Conservation (phyloP, 768 basidiomycete species). For the Suillus decipiens region DNA sequence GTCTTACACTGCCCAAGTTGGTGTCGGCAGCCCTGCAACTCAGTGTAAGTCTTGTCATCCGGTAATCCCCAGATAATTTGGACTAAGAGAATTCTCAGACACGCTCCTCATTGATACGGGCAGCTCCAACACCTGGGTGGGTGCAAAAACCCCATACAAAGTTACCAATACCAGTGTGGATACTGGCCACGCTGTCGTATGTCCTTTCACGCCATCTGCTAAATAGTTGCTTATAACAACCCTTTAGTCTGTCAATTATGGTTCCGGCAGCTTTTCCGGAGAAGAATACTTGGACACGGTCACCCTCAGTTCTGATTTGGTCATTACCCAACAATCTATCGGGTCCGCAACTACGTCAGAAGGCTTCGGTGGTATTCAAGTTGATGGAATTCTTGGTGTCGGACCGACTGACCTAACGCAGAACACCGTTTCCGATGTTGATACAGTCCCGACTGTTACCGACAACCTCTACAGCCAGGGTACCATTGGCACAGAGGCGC, state of each 20-base stretch:
- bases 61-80: background rate
- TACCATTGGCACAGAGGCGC: conserved; percentile 27
- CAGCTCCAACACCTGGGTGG: conserved; percentile 35
- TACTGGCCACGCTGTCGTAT: conserved; percentile 23
- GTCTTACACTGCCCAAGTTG: conserved; percentile 30
- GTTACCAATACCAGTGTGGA: conserved; percentile 18
- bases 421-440: conserved; percentile 18
- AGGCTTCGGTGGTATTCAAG: no score
- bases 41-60: conserved; percentile 23
- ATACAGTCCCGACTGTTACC: conserved; percentile 31
- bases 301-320: conserved; percentile 14
- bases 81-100: conserved; percentile 18
- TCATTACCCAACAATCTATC: conserved; percentile 34
- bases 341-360: conserved; percentile 32
- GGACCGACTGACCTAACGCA: conserved; percentile 35
- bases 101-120: conserved; percentile 34
- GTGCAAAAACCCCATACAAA: conserved; percentile 24
- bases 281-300: conserved; percentile 23
- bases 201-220: conserved; percentile 6
- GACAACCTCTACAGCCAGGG: conserved; percentile 35
- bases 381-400: conserved; percentile 42
- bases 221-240: conserved; percentile 8
- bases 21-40: conserved; percentile 27
- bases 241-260: conserved; percentile 18
- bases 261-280: conserved; percentile 23